Conservation (phyloP, 2,329 filamentous ascomycete genomes). For the Aspergillus oerlinghausenensis region DNA sequence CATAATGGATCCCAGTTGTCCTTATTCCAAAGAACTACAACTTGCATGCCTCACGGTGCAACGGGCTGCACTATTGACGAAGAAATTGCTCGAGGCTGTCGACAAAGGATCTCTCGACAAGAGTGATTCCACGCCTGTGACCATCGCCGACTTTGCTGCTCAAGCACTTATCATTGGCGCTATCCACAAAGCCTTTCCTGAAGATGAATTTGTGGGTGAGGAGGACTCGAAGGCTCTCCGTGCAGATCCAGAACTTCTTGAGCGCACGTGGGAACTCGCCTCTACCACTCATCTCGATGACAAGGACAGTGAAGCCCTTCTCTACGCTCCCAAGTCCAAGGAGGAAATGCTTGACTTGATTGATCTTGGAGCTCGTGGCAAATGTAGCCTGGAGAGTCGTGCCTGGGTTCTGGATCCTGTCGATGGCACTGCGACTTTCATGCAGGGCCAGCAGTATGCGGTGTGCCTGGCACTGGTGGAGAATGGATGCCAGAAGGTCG, state of each 20-base stretch:
- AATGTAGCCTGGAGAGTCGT: constrained; percentile 36
- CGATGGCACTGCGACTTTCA: constrained; percentile 60
- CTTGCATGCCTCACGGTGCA: constrained; percentile 47
- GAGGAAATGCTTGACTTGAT: constrained; percentile 60
- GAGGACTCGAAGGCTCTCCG: constrained; percentile 54
- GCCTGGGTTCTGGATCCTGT: constrained; percentile 63
- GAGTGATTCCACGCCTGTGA: constrained; percentile 57
- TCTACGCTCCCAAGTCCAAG: constrained; percentile 41
- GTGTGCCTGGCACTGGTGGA: constrained; percentile 57
- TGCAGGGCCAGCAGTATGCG: constrained; percentile 58
- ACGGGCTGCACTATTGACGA: constrained; percentile 55
- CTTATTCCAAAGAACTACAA: constrained; percentile 34
- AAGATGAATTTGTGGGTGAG: constrained; percentile 58
- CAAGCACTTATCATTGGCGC: constrained; percentile 59
- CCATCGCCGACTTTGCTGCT: constrained; percentile 60
- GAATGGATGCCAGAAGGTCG: constrained; percentile 53
- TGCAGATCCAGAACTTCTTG: constrained; percentile 43
- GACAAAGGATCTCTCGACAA: constrained; percentile 53
- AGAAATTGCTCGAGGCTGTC: constrained; percentile 47
- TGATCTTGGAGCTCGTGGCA: constrained; percentile 50
- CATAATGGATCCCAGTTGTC: constrained; percentile 21
- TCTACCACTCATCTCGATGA: constrained; percentile 32
- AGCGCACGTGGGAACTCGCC: constrained; percentile 55
- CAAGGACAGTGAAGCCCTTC: constrained; percentile 25
- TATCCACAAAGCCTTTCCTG: constrained; percentile 51